These are phyloP conservation scores for Metarhizium anisopliae DNA, from an alignment of 2,329 filamentous ascomycete genomes.

Conservation along the genomic window DNA sequence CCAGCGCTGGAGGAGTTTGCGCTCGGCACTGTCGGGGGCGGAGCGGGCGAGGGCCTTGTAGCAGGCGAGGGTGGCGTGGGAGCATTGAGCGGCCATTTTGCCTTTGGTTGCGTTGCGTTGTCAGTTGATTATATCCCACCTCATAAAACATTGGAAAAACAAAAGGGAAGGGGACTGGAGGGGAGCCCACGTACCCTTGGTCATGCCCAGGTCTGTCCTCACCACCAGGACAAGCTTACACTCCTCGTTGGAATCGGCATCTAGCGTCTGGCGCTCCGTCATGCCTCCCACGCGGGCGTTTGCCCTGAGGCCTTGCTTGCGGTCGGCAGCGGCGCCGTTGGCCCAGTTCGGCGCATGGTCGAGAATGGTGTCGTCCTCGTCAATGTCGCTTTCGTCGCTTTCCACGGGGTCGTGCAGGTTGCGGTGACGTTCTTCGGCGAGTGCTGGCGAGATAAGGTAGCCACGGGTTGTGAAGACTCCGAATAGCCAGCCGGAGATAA, in stretches of 20 bases:
- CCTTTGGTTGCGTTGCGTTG: slow-evolving; percentile 39
- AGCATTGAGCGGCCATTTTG: slow-evolving; percentile 94
- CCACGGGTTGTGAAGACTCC: slow-evolving; percentile 62
- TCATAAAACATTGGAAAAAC: too few relatives aligned
- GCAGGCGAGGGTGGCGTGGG: slow-evolving; percentile 93
- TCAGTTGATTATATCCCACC: not conserved
- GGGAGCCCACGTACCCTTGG: slow-evolving; percentile 60
- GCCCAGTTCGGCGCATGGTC: slow-evolving; percentile 62
- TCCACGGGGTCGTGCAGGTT: slow-evolving; percentile 53
- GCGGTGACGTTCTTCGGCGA: slow-evolving; percentile 48
- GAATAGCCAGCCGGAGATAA: slow-evolving; percentile 71
- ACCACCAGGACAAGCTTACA: slow-evolving; percentile 93
- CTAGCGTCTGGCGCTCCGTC: slow-evolving; percentile 7
- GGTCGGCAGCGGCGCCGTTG: slow-evolving; percentile 52
- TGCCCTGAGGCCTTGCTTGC: slow-evolving; percentile 40
- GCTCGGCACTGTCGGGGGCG: slow-evolving; percentile 43
- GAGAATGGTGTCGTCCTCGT: slow-evolving; percentile 48
- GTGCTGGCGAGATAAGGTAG: slow-evolving; percentile 47
- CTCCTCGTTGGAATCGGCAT: slow-evolving; percentile 52
- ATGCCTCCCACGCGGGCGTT: slow-evolving; percentile 18
- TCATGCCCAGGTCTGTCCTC: slow-evolving; percentile 92
- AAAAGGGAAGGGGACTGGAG: not conserved
- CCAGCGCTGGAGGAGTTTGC: slow-evolving; percentile 70
- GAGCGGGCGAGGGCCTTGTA: slow-evolving; percentile 71
- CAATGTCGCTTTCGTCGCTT: slow-evolving; percentile 60